Base-by-base conservation (phyloP, 2,329 filamentous ascomycete genomes). In the Alternaria novae-zelandiae region DNA sequence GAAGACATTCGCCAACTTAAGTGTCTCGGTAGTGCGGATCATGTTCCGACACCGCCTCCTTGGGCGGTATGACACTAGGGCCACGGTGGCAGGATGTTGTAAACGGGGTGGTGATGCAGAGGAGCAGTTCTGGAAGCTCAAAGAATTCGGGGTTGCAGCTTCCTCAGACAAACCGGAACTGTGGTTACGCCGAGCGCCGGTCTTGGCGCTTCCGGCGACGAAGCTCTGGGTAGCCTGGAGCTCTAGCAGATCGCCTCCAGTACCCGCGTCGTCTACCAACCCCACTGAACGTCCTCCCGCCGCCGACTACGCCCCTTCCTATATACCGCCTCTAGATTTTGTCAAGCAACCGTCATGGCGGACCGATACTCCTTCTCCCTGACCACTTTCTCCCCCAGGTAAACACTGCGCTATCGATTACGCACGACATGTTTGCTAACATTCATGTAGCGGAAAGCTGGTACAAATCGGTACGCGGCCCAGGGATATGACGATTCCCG, bases 321-420 rank as follows among this genome's bases (percentile, higher is more conserved):
- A 54, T 41, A 54, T 61, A 49, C 46, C 13, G 45, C 15, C 43
- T 51, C 21, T 6, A 26, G 28, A 56, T 25, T 21, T 36, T 54
- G 17, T 57, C 54, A 51, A 46, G 64, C 44, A 62, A 44, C 68
- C 72, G 70, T 72, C 80, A 99, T 99, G 95, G 95, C 96, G 79
- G 96, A 99, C 84, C 89, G 96, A 86, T 99, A 99, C 84, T 97
- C 95, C 59, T 99, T 99, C 90, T 99, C 96, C 64, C 88, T 99
- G 81, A 99, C 96, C 70, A 99, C 96, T 70, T 99, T 99, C 90
- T 98, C 96, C 79, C 96, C 96, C 82, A 99, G 95, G 96, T 96
- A 90, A 83, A 89, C 68, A 74, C 65, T 44, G 58, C 61, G 64
- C 54, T 51, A 61, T 57, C 57, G 41, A 44, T 69, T 50, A 66